A percentile compares a stretch with the other conserved stretches of the same genome.
These are phyloP conservation scores for Globisporangium carolinianum DNA, from an alignment of 352 stramenopile genomes.

Conservation along the genomic window DNA sequence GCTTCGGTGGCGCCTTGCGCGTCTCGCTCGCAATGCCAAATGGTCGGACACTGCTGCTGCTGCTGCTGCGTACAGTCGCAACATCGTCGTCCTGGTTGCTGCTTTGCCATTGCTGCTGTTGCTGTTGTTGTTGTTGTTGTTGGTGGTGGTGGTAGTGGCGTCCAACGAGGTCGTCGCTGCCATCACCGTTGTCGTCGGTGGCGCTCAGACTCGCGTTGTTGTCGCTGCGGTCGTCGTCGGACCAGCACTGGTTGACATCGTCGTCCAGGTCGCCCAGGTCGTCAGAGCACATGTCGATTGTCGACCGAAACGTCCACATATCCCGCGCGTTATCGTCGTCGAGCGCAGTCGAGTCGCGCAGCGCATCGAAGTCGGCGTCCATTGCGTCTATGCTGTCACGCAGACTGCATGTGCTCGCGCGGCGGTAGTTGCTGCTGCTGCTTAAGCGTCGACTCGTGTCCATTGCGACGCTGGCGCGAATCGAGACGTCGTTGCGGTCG, in stretches of 20 bases:
- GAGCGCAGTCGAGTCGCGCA: background rate
- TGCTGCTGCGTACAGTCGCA: background rate
- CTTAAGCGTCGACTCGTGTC: background rate
- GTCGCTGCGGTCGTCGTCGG: conserved; percentile 4
- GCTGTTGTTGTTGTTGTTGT: background rate
- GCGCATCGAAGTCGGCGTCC: background rate
- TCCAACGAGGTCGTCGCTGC: background rate
- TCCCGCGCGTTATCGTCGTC: conserved; percentile 15
- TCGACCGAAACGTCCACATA: conserved; percentile 51
- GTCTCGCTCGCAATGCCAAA: background rate
- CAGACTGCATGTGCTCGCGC: background rate
- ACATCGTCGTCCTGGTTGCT: background rate
- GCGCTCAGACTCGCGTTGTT: background rate
- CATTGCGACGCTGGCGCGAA: background rate
- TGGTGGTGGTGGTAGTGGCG: background rate
- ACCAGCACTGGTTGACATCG: background rate
- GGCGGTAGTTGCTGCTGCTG: background rate
- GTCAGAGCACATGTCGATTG: conserved; percentile 29
- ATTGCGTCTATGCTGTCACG: background rate
- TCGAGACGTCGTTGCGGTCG: too few species aligned
- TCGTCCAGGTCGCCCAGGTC: conserved; percentile 11
- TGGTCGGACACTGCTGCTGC: background rate
- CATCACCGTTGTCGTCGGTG: background rate
- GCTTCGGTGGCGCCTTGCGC: conserved; percentile 5
- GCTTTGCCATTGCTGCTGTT: background rate